Percentiles rank a stretch among this genome's conserved stretches.
Evolutionary conservation across 257 asterid genomes (phyloP).

Genomic region (Solanum chaucha): DNA sequence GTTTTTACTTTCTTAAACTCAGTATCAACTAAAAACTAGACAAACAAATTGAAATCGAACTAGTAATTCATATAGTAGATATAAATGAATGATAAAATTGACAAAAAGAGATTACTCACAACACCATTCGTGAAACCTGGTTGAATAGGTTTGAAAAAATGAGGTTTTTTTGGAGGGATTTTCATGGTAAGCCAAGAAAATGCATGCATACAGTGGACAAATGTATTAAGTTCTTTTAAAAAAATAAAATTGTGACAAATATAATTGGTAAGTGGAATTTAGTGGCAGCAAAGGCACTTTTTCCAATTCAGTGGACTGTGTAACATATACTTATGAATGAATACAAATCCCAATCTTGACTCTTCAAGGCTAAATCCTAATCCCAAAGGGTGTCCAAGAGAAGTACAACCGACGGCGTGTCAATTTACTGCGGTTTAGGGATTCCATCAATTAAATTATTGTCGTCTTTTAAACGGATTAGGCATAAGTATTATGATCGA

Average conservation of each 20-base stretch:
- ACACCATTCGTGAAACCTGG: slow-evolving; percentile 11
- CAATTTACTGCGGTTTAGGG: too few species aligned
- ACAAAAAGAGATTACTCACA: background rate
- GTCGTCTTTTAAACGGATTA: too few species aligned
- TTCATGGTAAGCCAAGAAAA: background rate
- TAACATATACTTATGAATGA: background rate
- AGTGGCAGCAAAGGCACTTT: background rate
- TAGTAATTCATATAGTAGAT: background rate
- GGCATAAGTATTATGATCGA: accelerated
- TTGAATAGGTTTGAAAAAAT: slow-evolving; percentile 4
- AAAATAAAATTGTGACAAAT: background rate
- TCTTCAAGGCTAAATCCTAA: background rate
- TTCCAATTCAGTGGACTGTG: background rate
- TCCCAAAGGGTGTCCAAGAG: background rate
- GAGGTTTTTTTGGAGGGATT: slow-evolving; percentile 1
- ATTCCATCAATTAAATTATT: too few species aligned
- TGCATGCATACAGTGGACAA: background rate
- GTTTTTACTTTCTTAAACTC: background rate
- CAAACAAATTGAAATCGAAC: background rate
- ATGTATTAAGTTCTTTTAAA: background rate
- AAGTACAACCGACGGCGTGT: background rate
- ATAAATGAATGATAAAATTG: background rate
- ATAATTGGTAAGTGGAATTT: background rate
- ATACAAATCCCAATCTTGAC: background rate
- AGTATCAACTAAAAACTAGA: background rate